Evolutionary conservation across 768 basidiomycete genomes (phyloP), one percentile per base, ranked within the genome.

Genomic region (Chalciporus piperatus): DNA sequence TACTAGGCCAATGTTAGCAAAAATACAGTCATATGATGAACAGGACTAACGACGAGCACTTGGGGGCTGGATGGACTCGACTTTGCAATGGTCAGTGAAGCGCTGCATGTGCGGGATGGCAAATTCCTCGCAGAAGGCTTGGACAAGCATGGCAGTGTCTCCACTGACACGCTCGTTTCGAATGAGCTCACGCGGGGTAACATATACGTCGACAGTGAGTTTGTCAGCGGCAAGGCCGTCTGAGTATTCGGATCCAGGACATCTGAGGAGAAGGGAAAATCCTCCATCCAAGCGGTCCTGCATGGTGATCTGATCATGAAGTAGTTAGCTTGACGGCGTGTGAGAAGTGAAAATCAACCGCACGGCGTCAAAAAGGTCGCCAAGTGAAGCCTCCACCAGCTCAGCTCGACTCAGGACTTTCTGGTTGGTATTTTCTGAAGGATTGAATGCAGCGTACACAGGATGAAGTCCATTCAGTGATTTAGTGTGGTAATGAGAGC

Each of bases 71-170:
- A 55, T 22, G 11, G 23, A 25, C 33, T 55, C 49, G 1, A 50
- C n/a, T 0, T 23, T 37, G 44, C 54, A 55, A 1, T 7, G 33
- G 23, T 44, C 41, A 28, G 17, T 51, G 33, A 55, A 55, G 14
- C 16, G 19, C 25, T 50, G 25, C 6, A 53, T 14, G 13, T 57
- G 55, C 14, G 48, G 55, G 19, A 53, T 14, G 4, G 45, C 55
- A 39, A 52, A 52, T 20, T 57, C 51, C 14, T 57, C 33, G 19
- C 38, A 52, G 32, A 57, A 57, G 3, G 52, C 48, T 37, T 57
- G 56, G 14, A 54, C 40, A 9, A 57, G 32, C 16, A 39, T n/a
- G 4, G 48, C 32, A 16, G 43, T n/a, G 33, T 45, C 48, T 19
- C 48, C 51, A 10, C 32, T 45, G 32, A 57, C 43, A 14, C 5